Percentiles rank a stretch among this genome's conserved stretches.
phyloP scores from a whole-genome alignment of 768 basidiomycete genomes.

The Jaapia argillacea region DNA sequence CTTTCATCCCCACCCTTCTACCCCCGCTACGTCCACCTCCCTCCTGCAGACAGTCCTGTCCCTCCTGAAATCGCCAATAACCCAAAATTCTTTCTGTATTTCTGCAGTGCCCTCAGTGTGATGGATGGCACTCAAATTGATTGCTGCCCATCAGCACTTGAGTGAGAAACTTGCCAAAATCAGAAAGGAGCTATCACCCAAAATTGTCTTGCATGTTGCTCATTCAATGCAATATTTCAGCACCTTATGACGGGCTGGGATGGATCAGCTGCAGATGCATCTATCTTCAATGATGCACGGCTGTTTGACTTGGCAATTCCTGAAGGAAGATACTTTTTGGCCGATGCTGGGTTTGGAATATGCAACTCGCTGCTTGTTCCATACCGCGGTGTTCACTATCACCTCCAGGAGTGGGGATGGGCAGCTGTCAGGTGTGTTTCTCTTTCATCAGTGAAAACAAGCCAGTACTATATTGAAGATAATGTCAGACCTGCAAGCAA shows the following conservation, averaged over 20 bases:
- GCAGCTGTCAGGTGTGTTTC: constrained; percentile 6
- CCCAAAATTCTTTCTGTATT: constrained; percentile 24
- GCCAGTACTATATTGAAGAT: neutral
- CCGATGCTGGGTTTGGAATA: constrained; percentile 21
- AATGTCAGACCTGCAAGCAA: constrained; percentile 7
- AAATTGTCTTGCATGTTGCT: constrained; percentile 20
- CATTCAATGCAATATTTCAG: constrained; percentile 14
- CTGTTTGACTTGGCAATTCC: constrained; percentile 13
- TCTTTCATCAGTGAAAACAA: too few relatives aligned
- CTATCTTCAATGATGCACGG: constrained; percentile 16
- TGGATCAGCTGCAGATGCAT: constrained; percentile 19
- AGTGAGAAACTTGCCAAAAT: constrained; percentile 9
- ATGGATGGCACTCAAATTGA: constrained; percentile 26
- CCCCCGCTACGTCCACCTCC: constrained; percentile 12
- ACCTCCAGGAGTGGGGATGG: constrained; percentile 22
- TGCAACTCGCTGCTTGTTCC: constrained; percentile 18
- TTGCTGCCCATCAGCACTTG: constrained; percentile 9
- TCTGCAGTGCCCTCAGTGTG: constrained; percentile 18
- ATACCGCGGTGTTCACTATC: constrained; percentile 21
- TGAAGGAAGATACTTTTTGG: constrained; percentile 19
- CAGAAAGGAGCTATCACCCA: constrained; percentile 15
- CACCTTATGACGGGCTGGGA: constrained; percentile 19
- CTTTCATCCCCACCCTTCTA: constrained; percentile 20
- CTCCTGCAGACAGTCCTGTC: constrained; percentile 7
- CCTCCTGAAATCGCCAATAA: constrained; percentile 17